These are phyloP conservation scores for Mortierella sp. DNA, from an alignment of 371 early-diverging fungal genomes.

Conservation along the genomic window DNA sequence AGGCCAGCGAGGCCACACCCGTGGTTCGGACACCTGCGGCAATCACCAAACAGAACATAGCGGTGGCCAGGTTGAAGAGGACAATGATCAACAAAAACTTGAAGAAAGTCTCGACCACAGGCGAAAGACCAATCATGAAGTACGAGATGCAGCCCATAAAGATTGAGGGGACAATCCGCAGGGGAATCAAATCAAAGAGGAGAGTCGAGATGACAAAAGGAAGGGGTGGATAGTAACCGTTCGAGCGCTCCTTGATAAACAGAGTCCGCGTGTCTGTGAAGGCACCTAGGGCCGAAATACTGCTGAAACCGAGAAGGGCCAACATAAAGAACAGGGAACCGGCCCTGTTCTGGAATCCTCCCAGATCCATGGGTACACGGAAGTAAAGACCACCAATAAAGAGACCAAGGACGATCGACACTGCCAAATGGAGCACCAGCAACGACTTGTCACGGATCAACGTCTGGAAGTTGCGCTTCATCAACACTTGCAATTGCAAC, in stretches of 20 bases:
- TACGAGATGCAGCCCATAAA: slow-evolving; percentile 60
- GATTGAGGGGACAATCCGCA: slow-evolving; percentile 60
- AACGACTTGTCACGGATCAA: slow-evolving; percentile 36
- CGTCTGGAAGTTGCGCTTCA: slow-evolving; percentile 45
- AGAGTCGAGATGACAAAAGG: slow-evolving; percentile 68
- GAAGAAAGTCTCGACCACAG: slow-evolving; percentile 56
- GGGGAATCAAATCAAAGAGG: slow-evolving; percentile 57
- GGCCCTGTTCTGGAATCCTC: slow-evolving; percentile 64
- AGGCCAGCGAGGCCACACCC: slow-evolving; percentile 43
- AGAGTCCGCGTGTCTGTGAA: slow-evolving; percentile 66
- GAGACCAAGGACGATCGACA: slow-evolving; percentile 31
- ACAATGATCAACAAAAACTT: slow-evolving; percentile 55
- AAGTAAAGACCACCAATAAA: slow-evolving; percentile 59
- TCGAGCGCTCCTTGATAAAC: slow-evolving; percentile 68
- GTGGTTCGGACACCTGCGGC: slow-evolving; percentile 56
- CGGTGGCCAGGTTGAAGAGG: slow-evolving; percentile 62
- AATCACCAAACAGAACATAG: slow-evolving; percentile 62
- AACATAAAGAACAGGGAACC: slow-evolving; percentile 72
- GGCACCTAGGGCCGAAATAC: slow-evolving; percentile 61
- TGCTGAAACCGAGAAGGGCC: slow-evolving; percentile 56
- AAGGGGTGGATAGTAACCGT: slow-evolving; percentile 68
- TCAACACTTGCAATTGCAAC: slow-evolving; percentile 36
- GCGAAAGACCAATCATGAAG: slow-evolving; percentile 64
- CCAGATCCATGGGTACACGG: slow-evolving; percentile 32
- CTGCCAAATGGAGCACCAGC: slow-evolving; percentile 34